Evolutionary conservation across 2,329 filamentous ascomycete genomes (phyloP).

Genomic region (Penicillium sp.): DNA sequence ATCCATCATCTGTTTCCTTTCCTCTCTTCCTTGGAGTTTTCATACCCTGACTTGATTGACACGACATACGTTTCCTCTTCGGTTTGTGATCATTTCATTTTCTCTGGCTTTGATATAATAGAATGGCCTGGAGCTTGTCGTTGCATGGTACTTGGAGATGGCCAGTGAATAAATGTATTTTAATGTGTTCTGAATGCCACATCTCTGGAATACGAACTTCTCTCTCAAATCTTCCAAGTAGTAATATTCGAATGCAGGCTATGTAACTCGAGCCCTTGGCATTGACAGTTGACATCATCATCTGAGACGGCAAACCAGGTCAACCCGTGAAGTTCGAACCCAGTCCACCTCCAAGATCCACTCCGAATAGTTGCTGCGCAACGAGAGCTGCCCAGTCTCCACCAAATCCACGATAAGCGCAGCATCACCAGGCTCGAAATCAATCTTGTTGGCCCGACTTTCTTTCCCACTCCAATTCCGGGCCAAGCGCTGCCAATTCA

Average conservation of each 20-base stretch:
- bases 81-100: slow-evolving; percentile 7
- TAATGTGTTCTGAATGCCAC: slow-evolving; percentile 9
- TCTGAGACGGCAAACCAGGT: background rate
- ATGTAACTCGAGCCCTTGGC: slow-evolving; percentile 3
- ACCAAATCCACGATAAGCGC: background rate
- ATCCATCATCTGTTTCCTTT: slow-evolving; percentile 8
- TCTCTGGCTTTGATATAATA: slow-evolving; percentile 10
- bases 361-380: background rate
- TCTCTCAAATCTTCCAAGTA: background rate
- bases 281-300: background rate
- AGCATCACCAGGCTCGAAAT: background rate
- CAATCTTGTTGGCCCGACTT: background rate
- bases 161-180: slow-evolving; percentile 8
- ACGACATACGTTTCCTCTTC: slow-evolving; percentile 12
- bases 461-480: background rate
- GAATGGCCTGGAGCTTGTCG: slow-evolving; percentile 17
- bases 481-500: background rate
- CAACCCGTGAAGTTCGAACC: background rate
- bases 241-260: too few species aligned
- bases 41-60: slow-evolving; percentile 24
- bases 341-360: background rate
- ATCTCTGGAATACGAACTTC: slow-evolving; percentile 6
- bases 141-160: slow-evolving; percentile 7
- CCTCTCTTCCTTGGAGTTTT: slow-evolving; percentile 16
- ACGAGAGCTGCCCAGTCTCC: background rate